These are phyloP conservation scores for Mortierella sp. DNA, from an alignment of 371 early-diverging fungal genomes.

Conservation along the genomic window DNA sequence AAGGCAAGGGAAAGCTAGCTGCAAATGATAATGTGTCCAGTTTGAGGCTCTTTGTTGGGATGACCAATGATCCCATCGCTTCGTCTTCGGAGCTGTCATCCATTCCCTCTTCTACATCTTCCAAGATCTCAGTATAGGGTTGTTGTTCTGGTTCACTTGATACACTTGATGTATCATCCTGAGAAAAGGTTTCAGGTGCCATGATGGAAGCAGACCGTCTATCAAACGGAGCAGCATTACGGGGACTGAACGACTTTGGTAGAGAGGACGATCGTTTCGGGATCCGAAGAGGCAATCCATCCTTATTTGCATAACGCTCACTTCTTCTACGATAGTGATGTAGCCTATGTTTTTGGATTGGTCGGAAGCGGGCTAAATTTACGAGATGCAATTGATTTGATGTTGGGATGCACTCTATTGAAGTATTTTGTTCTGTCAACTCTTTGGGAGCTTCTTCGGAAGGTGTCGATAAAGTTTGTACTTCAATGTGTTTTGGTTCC, in stretches of 20 bases:
- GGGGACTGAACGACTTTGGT: slow-evolving; percentile 18
- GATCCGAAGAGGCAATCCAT: slow-evolving; percentile 5
- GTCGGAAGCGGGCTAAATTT: background rate
- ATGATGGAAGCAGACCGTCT: background rate
- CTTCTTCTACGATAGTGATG: slow-evolving; percentile 10
- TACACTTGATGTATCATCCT: background rate
- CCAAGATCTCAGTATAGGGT: background rate
- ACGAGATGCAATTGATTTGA: background rate
- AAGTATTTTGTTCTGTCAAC: background rate
- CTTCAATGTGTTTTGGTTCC: background rate
- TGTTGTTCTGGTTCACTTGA: background rate
- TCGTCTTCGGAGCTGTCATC: background rate
- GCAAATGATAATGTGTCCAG: background rate
- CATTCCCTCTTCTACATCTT: background rate
- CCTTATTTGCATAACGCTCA: background rate
- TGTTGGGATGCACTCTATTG: background rate
- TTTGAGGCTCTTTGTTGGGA: background rate
- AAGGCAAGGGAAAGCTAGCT: background rate
- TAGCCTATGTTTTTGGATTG: background rate
- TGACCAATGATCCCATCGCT: background rate
- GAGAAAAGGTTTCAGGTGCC: background rate
- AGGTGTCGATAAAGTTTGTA: background rate
- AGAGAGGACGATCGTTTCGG: slow-evolving; percentile 23
- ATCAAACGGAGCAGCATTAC: background rate
- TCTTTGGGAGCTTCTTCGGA: background rate